Base-by-base conservation (phyloP, 1,284 basidiomycete genomes). In the Athelia psychrophila region DNA sequence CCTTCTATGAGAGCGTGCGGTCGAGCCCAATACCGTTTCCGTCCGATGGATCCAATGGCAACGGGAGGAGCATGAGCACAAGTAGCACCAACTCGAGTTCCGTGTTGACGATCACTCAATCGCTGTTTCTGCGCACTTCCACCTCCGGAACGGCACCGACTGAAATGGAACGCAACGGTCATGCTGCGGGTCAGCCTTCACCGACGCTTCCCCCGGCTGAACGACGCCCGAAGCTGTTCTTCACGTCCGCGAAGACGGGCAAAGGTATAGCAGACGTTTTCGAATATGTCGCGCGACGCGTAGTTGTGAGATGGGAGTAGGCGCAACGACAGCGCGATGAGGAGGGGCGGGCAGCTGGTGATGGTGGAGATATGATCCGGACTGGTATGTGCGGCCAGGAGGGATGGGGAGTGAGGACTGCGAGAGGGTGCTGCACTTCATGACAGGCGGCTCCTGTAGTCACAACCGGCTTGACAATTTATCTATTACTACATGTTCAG, bases 191-290 rank as follows among this genome's bases (percentile, higher is more conserved):
- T 6, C 44, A 16, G n/a, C 20, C 10, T n/a, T 46, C 44, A 20
- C 44, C 44, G 10, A 46, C 44, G n/a, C 44, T 46, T n/a, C 15
- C 13, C 12, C 35, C 6, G 18, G 8, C 38, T 47, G 32, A 49
- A 48, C 56, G 48, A 61, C 57, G 84, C 2, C 83, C 86, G 0
- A 78, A 74, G 58, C 66, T 88, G 5, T 88, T 90, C 65, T 83
- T 86, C 61, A 80, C 86, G 8, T 87, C 84, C 1, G 88, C 88
- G 3, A 87, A 87, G 65, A 88, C 84, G 12, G 87, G 88, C 0
- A 75, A 78, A 46, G 83, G 84, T n/a, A 84, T 90, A 1, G 52
- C 64, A 2, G 80, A 83, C 1, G 81, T 88, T 16, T 91, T 90
- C 61, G 83, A 81, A 60, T 88, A 88, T 58, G 71, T 91, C 47